Percentiles rank a stretch among this genome's conserved stretches.
Conservation (phyloP, 2,329 filamentous ascomycete species). For the Parastagonospora avenae region DNA sequence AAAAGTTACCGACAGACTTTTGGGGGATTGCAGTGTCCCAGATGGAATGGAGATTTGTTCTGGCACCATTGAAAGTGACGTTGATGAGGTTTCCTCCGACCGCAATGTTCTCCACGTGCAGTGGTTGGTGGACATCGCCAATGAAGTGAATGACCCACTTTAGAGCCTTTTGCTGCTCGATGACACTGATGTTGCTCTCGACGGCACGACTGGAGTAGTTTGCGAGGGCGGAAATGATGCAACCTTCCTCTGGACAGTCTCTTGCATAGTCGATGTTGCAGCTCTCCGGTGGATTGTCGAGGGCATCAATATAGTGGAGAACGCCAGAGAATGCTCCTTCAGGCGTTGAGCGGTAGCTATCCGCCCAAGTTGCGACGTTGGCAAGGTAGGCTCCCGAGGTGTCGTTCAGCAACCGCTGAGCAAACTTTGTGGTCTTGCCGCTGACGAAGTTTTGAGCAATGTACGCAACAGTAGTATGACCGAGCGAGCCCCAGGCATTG, state of each 20-base stretch:
- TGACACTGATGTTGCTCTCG: conserved; percentile 30
- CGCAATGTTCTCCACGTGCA: conserved; percentile 60
- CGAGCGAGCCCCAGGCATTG: conserved; percentile 58
- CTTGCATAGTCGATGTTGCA: conserved; percentile 58
- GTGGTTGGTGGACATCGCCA: conserved; percentile 75
- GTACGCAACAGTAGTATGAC: conserved; percentile 61
- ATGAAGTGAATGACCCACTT: conserved; percentile 62
- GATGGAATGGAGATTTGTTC: conserved; percentile 51
- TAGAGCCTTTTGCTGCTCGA: conserved; percentile 51
- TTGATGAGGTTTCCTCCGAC: conserved; percentile 53
- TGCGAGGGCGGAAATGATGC: conserved; percentile 59
- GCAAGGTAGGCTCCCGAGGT: conserved; percentile 55
- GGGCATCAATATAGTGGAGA: conserved; percentile 59
- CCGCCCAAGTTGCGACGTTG: conserved; percentile 59
- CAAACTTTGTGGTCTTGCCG: conserved; percentile 51
- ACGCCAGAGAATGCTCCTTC: conserved; percentile 55
- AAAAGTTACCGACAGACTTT: conserved; percentile 48
- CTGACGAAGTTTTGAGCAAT: conserved; percentile 58
- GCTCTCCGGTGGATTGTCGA: conserved; percentile 52
- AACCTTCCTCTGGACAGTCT: conserved; percentile 58
- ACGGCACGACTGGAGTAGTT: conserved; percentile 53
- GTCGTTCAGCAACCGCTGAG: conserved; percentile 51
- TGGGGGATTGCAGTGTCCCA: conserved; percentile 55
- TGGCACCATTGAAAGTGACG: conserved; percentile 49
- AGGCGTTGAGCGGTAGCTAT: conserved; percentile 56